Percentiles rank a stretch among this genome's conserved stretches.
phyloP scores from a whole-genome alignment of 2,329 filamentous ascomycete species.

The Parastagonospora nodorum region DNA sequence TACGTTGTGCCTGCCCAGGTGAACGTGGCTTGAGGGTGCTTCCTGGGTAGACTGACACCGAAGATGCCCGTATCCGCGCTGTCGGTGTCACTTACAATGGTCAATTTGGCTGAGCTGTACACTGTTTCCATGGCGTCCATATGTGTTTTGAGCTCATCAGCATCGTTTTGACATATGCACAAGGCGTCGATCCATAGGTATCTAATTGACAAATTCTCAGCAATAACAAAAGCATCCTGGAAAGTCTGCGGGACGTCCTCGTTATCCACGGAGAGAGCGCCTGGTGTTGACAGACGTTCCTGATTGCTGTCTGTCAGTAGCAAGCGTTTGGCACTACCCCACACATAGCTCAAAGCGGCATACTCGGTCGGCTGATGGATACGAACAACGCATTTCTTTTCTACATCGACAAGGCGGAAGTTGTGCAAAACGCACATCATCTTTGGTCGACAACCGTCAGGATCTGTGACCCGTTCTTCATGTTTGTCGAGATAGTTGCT shows the following conservation, averaged over 20 bases:
- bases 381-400: neutral
- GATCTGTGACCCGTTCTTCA: too few species aligned
- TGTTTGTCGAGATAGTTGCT: too few species aligned
- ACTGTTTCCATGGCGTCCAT: conserved; percentile 11
- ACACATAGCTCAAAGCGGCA: conserved; percentile 9
- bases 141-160: conserved; percentile 7
- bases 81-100: conserved; percentile 10
- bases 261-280: neutral
- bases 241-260: conserved; percentile 3
- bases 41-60: conserved; percentile 1
- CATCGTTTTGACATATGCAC: conserved; percentile 9
- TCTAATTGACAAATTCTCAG: neutral
- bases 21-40: conserved; percentile 1
- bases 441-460: neutral
- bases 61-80: conserved; percentile 7
- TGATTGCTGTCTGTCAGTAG: neutral
- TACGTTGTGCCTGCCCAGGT: conserved; percentile 1
- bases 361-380: neutral
- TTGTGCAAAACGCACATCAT: neutral
- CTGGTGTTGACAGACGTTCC: neutral
- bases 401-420: neutral
- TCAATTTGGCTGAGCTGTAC: conserved; percentile 10
- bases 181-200: conserved; percentile 21
- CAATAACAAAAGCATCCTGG: conserved; percentile 7
- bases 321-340: conserved; percentile 4